Percentiles rank a stretch among this genome's conserved stretches.
phyloP scores from a whole-genome alignment of 306 rosid species.

The Arachis hypogaea region DNA sequence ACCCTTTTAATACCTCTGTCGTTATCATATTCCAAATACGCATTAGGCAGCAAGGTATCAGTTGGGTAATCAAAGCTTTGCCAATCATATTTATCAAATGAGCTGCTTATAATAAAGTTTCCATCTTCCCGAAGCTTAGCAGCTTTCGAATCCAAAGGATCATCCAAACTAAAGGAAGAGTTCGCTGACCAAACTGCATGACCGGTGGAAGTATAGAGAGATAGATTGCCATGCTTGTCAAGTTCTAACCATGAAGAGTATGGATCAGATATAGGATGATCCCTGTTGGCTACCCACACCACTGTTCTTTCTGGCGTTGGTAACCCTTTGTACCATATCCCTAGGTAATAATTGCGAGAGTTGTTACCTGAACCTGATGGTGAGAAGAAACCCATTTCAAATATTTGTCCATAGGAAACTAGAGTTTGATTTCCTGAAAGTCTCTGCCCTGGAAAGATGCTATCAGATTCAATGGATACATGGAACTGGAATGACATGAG shows the following conservation, averaged over 20 bases:
- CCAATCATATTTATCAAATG: slow-evolving; percentile 6
- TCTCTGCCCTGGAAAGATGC: slow-evolving; percentile 27
- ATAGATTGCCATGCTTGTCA: slow-evolving; percentile 30
- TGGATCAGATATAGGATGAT: slow-evolving; percentile 46
- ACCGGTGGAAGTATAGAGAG: slow-evolving; percentile 2
- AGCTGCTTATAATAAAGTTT: slow-evolving; percentile 26
- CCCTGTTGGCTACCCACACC: slow-evolving; percentile 52
- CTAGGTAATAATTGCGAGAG: slow-evolving; percentile 33
- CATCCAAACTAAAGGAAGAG: not conserved
- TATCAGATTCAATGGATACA: slow-evolving; percentile 17
- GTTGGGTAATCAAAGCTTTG: slow-evolving; percentile 57
- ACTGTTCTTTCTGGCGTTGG: slow-evolving; percentile 21
- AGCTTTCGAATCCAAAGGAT: slow-evolving; percentile 5
- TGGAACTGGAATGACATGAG: not conserved
- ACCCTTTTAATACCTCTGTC: slow-evolving; percentile 1
- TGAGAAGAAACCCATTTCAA: slow-evolving; percentile 43
- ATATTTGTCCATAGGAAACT: slow-evolving; percentile 22
- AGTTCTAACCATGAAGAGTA: slow-evolving; percentile 29
- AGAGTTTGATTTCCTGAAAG: slow-evolving; percentile 34
- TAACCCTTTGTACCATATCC: slow-evolving; percentile 48
- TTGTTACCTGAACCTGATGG: slow-evolving; percentile 12
- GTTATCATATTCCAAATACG: slow-evolving; percentile 38
- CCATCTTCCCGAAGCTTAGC: slow-evolving; percentile 40
- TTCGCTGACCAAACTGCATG: slow-evolving; percentile 39
- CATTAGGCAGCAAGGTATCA: slow-evolving; percentile 49